A percentile compares a stretch with the other conserved stretches of the same genome.
Conservation (phyloP, 2,329 filamentous ascomycete species). For the Furcasterigmium furcatum region DNA sequence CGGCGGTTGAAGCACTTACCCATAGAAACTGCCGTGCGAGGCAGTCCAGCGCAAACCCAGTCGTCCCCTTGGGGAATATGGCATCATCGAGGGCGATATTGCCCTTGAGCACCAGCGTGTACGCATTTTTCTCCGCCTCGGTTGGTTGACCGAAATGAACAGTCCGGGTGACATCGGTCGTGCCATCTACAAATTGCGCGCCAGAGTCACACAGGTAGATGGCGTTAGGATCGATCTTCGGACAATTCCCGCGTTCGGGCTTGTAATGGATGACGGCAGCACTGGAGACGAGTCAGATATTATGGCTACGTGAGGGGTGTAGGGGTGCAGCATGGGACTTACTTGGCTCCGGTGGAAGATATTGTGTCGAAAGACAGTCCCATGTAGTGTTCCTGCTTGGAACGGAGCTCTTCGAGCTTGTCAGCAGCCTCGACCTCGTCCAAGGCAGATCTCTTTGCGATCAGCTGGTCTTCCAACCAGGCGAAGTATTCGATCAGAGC, state of each 20-base stretch:
- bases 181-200: slow-evolving; percentile 93
- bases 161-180: slow-evolving; percentile 92
- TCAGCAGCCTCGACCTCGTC: slow-evolving; percentile 92
- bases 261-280: slow-evolving; percentile 96
- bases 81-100: slow-evolving; percentile 84
- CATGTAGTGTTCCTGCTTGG: slow-evolving; percentile 69
- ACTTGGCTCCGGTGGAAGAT: slow-evolving; percentile 82
- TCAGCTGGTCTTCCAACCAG: slow-evolving; percentile 88
- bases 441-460: slow-evolving; percentile 67
- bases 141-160: slow-evolving; percentile 87
- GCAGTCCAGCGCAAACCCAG: slow-evolving; percentile 84
- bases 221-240: slow-evolving; percentile 76
- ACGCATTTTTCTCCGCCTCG: slow-evolving; percentile 79
- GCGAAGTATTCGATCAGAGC: slow-evolving; percentile 91
- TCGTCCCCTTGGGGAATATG: slow-evolving; percentile 92
- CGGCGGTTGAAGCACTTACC: slow-evolving; percentile 45
- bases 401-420: slow-evolving; percentile 76
- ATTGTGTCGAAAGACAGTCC: slow-evolving; percentile 95
- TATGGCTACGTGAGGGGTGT: not conserved
- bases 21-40: slow-evolving; percentile 90
- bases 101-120: slow-evolving; percentile 92
- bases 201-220: slow-evolving; percentile 97
- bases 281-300: slow-evolving; percentile 41
- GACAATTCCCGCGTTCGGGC: slow-evolving; percentile 78
- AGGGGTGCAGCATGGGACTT: slow-evolving; percentile 22